Evolutionary conservation across 2,329 filamentous ascomycete genomes (phyloP), one percentile per base, ranked within the genome.

Genomic region (Trichophyton verrucosum): DNA sequence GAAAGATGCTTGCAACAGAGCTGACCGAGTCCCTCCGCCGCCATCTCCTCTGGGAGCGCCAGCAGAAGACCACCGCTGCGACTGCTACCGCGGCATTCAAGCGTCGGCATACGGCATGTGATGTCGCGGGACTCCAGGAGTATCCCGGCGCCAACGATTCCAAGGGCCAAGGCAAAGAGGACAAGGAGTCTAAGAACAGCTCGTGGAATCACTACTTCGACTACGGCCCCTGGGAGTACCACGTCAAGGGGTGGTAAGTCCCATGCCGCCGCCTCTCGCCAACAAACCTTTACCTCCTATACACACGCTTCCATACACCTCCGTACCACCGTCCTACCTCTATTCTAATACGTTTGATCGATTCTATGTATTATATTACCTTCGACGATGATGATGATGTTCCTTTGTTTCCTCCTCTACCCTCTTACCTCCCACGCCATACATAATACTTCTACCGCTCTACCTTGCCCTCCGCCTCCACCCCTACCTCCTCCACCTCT

Each of bases 1-100:
- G 91, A 63, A 95, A 96, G 74, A 99, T 99, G 94, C 82, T 99
- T 61, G 87, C 89, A 7, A 95, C 89, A 0, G 94, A 99, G 76
- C 79, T 99, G 60, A 96, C 92, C 1, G 91, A 96, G 72, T 95
- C 90, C 22, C 84, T 99, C 2, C 85, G 94, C 22, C 88, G 91
- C 67, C 89, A 96, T 68, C 85, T 99, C 15, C 82, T 97, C 15
- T 95, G 90, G 88, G 94, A 99, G 73, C 87, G 94, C 59, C 90
- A 95, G 70, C 92, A 97, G 71, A 95, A 94, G 81, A 90, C 89
- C 62, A 87, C 88, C 38, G 92, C 90, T 6, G 56, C 59, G n/a
- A 89, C 86, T 65, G 49, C 49, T 53, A 53, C 49, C 49, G 90
- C 91, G 0, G 89, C 92, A 60, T 81, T 96, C 61, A 95, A 96